These are phyloP conservation scores for Beauveria asiatica DNA, from an alignment of 2,329 filamentous ascomycete species.

Conservation along the genomic window DNA sequence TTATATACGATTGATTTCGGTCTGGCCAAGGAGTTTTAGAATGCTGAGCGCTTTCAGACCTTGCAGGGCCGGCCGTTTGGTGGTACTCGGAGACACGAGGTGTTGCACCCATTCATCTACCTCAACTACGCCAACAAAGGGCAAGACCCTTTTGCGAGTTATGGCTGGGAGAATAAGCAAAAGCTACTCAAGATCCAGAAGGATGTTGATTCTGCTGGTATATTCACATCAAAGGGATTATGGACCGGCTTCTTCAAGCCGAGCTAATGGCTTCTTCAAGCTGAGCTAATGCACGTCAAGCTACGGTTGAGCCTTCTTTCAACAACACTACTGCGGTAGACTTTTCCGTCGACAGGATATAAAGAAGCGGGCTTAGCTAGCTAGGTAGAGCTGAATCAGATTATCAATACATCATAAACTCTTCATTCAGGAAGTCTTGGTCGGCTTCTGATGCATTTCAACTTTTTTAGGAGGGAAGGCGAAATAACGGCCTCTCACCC, in stretches of 20 bases:
- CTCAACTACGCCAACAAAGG: not conserved
- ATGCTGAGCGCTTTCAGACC: too few relatives aligned
- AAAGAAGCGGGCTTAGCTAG: not conserved
- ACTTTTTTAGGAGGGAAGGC: not conserved
- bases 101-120: not conserved
- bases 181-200: not conserved
- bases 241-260: conserved; percentile 4
- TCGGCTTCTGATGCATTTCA: not conserved
- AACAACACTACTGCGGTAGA: not conserved
- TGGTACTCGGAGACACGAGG: not conserved
- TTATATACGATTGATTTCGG: too few relatives aligned
- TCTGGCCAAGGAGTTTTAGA: too few relatives aligned
- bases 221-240: not conserved
- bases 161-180: not conserved
- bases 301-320: not conserved
- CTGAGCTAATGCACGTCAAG: not conserved
- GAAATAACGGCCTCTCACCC: not conserved
- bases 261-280: too few relatives aligned
- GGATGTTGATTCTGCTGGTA: not conserved
- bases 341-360: not conserved
- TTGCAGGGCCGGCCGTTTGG: too few relatives aligned
- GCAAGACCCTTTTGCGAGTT: not conserved
- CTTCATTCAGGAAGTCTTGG: too few relatives aligned
- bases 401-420: not conserved
- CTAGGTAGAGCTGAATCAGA: not conserved